Base-by-base conservation (phyloP, 75 land plant species). In the Pseudotsuga menziesii region DNA sequence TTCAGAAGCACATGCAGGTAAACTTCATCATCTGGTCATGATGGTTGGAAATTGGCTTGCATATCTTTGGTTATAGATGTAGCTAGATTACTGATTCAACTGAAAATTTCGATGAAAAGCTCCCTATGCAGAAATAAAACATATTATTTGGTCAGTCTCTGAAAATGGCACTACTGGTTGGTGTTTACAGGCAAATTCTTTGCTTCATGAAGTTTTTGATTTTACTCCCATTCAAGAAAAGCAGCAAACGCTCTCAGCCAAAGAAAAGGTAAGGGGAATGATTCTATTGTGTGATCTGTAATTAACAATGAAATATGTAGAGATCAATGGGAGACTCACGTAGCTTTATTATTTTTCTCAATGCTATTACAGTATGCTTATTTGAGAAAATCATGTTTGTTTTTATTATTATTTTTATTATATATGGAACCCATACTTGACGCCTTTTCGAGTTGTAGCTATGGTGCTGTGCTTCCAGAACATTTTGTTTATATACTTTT, bases 1-100 rank as follows among this genome's bases (percentile, higher is more conserved):
- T 94, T 80, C 85, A 83, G 63, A 90, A 83, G 81, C 99, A 96
- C 76, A 86, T 90, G 94, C 94, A 90, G 95, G 98, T 93, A 58
- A 82, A 36, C 14, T 19, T 44, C 36, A 39, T 19, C 59, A 3
- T 59, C 66, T 44, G 14, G 29, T 56, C 74, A n/a, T 39, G 20
- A 56, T 17, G 66, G 20, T 16, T 26, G 2, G 26, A 57, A 58
- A 16, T 16, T 26, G 48, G 35, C 76, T 52, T 69, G 32, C 35
- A 16, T 70, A 74, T 48, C 20, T n/a, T 54, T 41, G 3, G 8
- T 14, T 48, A 48, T 48, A 9, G 54, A 48, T 62, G 15, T 62
- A 62, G 35, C 35, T 63, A 63, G 67, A 63, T 36, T 8, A 35
- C 7, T 4, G 11, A 67, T 67, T 67, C 11, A 35, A 35, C 44